A percentile compares a stretch with the other conserved stretches of the same genome.
These are phyloP conservation scores for Phytophthora ohioensis DNA, from an alignment of 352 stramenopile genomes.

Conservation along the genomic window DNA sequence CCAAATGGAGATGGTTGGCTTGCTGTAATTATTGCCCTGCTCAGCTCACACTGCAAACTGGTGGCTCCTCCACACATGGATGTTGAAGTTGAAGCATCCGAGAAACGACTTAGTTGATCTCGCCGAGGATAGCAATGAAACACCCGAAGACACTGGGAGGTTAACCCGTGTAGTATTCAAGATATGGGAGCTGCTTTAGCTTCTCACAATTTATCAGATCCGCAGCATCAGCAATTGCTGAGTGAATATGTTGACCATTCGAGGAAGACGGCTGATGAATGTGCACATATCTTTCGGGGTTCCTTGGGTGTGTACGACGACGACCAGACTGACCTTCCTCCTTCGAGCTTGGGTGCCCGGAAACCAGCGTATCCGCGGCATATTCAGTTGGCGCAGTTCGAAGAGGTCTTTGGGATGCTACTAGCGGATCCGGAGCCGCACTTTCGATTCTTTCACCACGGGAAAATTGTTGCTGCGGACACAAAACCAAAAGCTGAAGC, in stretches of 20 bases:
- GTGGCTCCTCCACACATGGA: background rate
- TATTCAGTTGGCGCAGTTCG: constrained; percentile 61
- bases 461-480: constrained; percentile 26
- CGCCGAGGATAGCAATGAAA: constrained; percentile 29
- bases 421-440: constrained; percentile 69
- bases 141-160: constrained; percentile 1
- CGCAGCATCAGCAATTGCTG: constrained; percentile 52
- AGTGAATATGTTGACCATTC: constrained; percentile 65
- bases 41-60: background rate
- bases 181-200: constrained; percentile 45
- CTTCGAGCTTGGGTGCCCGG: constrained; percentile 15
- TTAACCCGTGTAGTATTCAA: background rate
- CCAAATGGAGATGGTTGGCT: background rate
- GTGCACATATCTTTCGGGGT: constrained; percentile 61
- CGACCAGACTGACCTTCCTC: constrained; percentile 12
- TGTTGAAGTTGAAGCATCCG: constrained; percentile 18
- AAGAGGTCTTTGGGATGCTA: constrained; percentile 83
- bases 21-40: constrained; percentile 8
- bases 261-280: constrained; percentile 60
- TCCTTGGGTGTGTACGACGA: constrained; percentile 39
- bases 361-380: constrained; percentile 53
- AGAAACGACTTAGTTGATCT: constrained; percentile 15
- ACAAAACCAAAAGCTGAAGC: constrained; percentile 22
- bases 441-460: constrained; percentile 68
- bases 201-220: constrained; percentile 28